Conservation (phyloP, 768 basidiomycete genomes). For the Tylopilus cervinicoccineus region DNA sequence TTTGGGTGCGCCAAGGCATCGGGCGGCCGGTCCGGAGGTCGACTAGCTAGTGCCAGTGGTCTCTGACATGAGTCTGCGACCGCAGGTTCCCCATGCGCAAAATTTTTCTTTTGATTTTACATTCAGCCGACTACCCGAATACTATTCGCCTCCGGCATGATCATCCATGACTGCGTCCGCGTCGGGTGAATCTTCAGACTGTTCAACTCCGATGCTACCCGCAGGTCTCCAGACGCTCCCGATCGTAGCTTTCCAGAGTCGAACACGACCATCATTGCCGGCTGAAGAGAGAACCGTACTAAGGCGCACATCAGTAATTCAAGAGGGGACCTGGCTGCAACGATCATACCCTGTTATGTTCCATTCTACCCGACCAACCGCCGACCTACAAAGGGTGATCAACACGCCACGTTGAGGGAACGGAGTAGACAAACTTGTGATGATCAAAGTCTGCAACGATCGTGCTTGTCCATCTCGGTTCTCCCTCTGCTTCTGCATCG, state of each 20-base stretch:
- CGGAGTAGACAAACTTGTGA: slow-evolving; percentile 51
- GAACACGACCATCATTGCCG: slow-evolving; percentile 78
- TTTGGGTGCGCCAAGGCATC: too few relatives aligned
- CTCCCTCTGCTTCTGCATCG: slow-evolving; percentile 41
- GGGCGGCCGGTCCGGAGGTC: too few relatives aligned
- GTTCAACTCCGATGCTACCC: slow-evolving; percentile 79
- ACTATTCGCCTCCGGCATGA: slow-evolving; percentile 32
- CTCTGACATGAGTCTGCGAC: too few relatives aligned
- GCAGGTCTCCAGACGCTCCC: slow-evolving; percentile 84
- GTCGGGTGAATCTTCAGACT: slow-evolving; percentile 49
- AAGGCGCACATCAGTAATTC: slow-evolving; percentile 1
- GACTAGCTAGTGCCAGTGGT: too few relatives aligned
- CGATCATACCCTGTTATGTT: slow-evolving; percentile 73
- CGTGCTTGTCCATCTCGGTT: slow-evolving; percentile 62
- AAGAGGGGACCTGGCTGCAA: not conserved
- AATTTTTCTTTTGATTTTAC: not conserved
- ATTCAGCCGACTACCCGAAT: not conserved
- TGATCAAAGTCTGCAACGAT: slow-evolving; percentile 86
- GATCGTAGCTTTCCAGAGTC: slow-evolving; percentile 81
- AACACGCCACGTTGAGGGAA: not conserved
- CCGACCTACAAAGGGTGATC: slow-evolving; percentile 42
- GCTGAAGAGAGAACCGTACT: slow-evolving; percentile 82
- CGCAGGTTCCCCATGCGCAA: too few relatives aligned
- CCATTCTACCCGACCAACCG: slow-evolving; percentile 89
- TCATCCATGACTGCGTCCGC: slow-evolving; percentile 46